Percentiles rank a stretch among this genome's conserved stretches.
Conservation (phyloP, 371 early-diverging fungal species). For the Phascolomyces articulosus region DNA sequence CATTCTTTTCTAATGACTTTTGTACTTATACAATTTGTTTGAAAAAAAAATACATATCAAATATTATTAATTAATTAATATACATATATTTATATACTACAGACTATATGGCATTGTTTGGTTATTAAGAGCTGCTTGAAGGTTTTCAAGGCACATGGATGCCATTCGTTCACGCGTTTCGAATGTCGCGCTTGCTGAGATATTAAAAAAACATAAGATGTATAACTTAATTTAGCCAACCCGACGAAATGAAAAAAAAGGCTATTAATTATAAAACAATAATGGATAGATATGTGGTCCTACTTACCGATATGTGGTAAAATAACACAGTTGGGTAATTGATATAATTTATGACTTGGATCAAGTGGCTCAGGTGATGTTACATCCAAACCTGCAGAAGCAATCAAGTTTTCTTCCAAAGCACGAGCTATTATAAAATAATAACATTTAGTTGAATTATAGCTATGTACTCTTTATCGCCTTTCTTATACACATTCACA, state of each 20-base stretch:
- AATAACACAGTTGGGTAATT: slow-evolving; percentile 68
- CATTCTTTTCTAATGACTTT: neutral
- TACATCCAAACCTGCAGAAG: slow-evolving; percentile 84
- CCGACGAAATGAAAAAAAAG: neutral
- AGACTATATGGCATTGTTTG: slow-evolving; percentile 19
- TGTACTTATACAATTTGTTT: slow-evolving; percentile 12
- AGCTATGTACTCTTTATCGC: no score
- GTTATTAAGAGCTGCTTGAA: slow-evolving; percentile 20
- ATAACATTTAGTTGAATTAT: no score
- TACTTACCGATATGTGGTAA: slow-evolving; percentile 71
- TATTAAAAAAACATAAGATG: no score
- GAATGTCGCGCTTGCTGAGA: slow-evolving; percentile 74
- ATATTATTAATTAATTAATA: no score
- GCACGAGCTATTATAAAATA: slow-evolving; percentile 51
- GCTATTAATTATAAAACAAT: neutral
- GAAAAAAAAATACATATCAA: neutral
- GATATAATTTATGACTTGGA: slow-evolving; percentile 57
- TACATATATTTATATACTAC: slow-evolving; percentile 3
- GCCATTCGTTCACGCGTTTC: slow-evolving; percentile 87
- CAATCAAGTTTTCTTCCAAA: slow-evolving; percentile 63
- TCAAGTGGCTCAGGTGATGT: slow-evolving; percentile 88
- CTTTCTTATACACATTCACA: no score
- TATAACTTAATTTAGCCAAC: no score
- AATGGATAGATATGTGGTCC: no score
- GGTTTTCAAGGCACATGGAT: slow-evolving; percentile 32